Base-by-base conservation (phyloP, 108 stramenopile genomes). In the Fragilaria crotonensis region DNA sequence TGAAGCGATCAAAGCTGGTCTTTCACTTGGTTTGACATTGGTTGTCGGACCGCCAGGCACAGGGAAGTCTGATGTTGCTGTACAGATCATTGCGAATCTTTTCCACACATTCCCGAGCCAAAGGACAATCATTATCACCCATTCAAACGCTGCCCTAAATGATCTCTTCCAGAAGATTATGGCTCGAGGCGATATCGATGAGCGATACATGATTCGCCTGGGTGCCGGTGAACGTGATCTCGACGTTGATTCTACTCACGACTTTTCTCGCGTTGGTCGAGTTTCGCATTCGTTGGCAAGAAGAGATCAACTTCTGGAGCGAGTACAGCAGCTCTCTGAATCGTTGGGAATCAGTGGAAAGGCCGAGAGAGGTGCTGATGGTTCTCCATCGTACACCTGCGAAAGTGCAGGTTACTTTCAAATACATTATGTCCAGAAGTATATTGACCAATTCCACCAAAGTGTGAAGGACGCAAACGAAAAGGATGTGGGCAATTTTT, bases 141-240 rank as follows among this genome's bases (percentile, higher is more conserved):
- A 99, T 74, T 93, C 91, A 21, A 99, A 99, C 75, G 96, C 97
- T 49, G 98, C 98, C 0, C 70, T 99, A 36, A 99, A 99, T 66
- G 98, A 99, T 66, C 79, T 99, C 25, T 99, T 99, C 59, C 84
- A 90, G 61, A 99, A 99, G 61, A 85, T 99, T 30, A 90, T 95
- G 88, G 85, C 84, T 45, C 74, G 88, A 29, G 84, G 87, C 5
- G 91, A 93, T 54, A 66, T 94, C 28, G 90, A 90, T 31, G 89
- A 89, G 50, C 60, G 95, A 11, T 95, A 96, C 58, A 59, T 97
- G 68, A 76, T 99, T 9, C 90, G 98, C 11, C 78, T 99, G 14
- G 98, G 98, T 25, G 64, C 84, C 0, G 98, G 98, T 4, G 95
- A 96, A 66, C 68, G 83, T 25, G 94, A 96, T 58, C 73, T 99